Evolutionary conservation across 2,329 filamentous ascomycete genomes (phyloP).

Genomic region (Ampelomyces quisqualis): DNA sequence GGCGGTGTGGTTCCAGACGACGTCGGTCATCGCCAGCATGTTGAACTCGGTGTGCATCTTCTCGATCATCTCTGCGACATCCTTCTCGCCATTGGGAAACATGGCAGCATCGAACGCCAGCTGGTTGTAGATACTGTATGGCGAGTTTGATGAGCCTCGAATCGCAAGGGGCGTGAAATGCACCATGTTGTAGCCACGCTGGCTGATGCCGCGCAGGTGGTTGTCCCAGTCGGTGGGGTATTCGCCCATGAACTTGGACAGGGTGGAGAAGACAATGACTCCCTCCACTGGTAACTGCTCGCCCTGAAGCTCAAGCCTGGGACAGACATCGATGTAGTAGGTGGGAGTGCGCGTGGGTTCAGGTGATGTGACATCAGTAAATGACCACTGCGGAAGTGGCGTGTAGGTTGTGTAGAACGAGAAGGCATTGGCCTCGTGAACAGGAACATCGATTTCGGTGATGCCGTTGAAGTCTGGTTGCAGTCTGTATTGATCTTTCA

Average conservation of each 20-base stretch:
- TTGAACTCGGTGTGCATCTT: constrained; percentile 84
- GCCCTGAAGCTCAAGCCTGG: constrained; percentile 72
- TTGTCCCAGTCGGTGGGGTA: constrained; percentile 89
- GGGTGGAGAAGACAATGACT: constrained; percentile 85
- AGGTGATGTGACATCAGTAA: constrained; percentile 54
- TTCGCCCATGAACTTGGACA: constrained; percentile 97
- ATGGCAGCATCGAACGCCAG: constrained; percentile 76
- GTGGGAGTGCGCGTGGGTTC: constrained; percentile 67
- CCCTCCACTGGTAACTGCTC: constrained; percentile 78
- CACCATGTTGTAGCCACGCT: constrained; percentile 96
- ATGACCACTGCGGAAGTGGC: constrained; percentile 76
- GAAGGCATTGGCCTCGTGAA: constrained; percentile 81
- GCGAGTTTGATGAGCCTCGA: constrained; percentile 88
- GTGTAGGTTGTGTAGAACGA: constrained; percentile 93
- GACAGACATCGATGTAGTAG: constrained; percentile 94
- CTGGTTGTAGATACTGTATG: constrained; percentile 95
- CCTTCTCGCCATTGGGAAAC: constrained; percentile 83
- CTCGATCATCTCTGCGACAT: constrained; percentile 72
- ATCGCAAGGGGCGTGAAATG: constrained; percentile 95
- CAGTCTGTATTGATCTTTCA: constrained; percentile 59
- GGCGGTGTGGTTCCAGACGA: constrained; percentile 97
- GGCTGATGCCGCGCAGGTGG: constrained; percentile 83
- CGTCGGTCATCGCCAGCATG: constrained; percentile 86
- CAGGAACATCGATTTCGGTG: constrained; percentile 84
- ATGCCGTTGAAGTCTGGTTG: constrained; percentile 89